phyloP scores from a whole-genome alignment of 257 asterid species.

The Mitragyna speciosa region DNA sequence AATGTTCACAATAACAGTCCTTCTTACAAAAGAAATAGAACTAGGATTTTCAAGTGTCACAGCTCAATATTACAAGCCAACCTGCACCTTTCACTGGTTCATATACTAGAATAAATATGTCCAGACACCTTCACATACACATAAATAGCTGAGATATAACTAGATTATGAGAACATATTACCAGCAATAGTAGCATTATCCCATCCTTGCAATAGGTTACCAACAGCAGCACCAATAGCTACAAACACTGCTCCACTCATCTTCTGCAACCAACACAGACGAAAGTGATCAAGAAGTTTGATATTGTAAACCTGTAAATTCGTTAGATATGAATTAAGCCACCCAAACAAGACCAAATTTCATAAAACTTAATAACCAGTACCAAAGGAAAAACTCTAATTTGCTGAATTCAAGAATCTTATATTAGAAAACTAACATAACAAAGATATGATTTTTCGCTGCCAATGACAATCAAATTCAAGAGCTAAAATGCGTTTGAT shows the following conservation, averaged over 20 bases:
- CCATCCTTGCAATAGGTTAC: slow-evolving; percentile 74
- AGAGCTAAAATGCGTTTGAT: background rate
- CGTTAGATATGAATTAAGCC: background rate
- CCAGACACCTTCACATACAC: background rate
- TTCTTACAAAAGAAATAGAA: background rate
- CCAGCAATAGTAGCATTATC: slow-evolving; percentile 71
- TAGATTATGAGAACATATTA: slow-evolving; percentile 7
- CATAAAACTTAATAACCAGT: background rate
- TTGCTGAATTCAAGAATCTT: background rate
- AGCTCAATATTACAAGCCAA: background rate
- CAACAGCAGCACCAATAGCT: slow-evolving; percentile 62
- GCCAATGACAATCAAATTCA: background rate
- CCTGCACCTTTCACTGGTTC: background rate
- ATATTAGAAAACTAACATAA: background rate
- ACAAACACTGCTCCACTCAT: slow-evolving; percentile 59
- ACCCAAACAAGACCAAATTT: background rate
- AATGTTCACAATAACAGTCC: background rate
- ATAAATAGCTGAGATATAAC: background rate
- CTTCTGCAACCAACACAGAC: background rate
- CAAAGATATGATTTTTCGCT: background rate
- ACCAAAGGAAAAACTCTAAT: background rate
- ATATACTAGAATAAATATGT: background rate
- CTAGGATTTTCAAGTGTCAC: background rate
- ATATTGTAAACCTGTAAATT: background rate
- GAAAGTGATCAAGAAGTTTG: background rate